Base-by-base conservation (phyloP, 495 filamentous ascomycete genomes). In the Terfezia claveryi region DNA sequence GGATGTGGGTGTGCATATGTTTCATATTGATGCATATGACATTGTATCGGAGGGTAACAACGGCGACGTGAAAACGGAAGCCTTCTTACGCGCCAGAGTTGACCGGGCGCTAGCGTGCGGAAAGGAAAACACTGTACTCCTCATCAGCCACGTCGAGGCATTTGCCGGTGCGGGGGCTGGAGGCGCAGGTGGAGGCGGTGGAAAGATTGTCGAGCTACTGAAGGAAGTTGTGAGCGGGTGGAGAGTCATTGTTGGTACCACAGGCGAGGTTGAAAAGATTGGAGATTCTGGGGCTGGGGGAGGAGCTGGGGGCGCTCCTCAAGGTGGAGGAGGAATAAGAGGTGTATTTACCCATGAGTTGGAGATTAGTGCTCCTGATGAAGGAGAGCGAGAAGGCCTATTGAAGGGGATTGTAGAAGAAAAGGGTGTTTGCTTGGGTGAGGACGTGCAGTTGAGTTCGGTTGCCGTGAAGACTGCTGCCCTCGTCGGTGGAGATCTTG, bases 381-480 rank as follows among this genome's bases (percentile, higher is more conserved):
- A 98, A 65, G 80, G 78, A 16, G 92, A 96, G 65, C 73, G 91
- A 65, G 86, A 94, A 70, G 87, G 83, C 11, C 84, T 94, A 41
- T 68, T 98, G 5, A 73, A 75, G 23, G 78, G 79, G 58, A 81
- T 93, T 36, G 73, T 95, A 37, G 75, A 82, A 50, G 81, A 86
- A 52, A 75, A 79, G 37, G 78, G 81, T 27, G 72, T 94, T 23
- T 73, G 75, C 17, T 67, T 94, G 1, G 80, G 83, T 2, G 73
- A 78, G 0, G 83, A 92, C 58, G 87, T 94, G 0, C 86, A 94
- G 11, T 72, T 98, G 8, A 72, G 78, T 36, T 74, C 80, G 20
- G 79, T 96, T 37, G 89, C 91, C 8, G 72, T 95, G 51, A 96
- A 95, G 73, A 98, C 91, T 6, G 91, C 91, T 36, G 91, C 91